These are phyloP conservation scores for Fomes fomentarius DNA, from an alignment of 1,284 basidiomycete species.

Conservation along the genomic window DNA sequence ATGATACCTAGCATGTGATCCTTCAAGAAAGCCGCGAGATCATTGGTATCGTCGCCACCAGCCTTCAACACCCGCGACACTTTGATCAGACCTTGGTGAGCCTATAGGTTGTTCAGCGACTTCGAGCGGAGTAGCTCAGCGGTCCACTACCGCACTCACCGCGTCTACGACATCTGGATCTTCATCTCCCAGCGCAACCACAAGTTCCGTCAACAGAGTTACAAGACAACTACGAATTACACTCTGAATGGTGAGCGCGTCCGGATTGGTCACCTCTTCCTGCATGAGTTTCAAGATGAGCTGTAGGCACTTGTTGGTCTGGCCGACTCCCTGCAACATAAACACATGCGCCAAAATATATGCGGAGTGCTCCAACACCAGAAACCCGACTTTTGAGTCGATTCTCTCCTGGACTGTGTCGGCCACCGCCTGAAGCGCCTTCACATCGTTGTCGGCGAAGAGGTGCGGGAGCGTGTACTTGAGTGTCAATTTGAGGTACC, in stretches of 20 bases:
- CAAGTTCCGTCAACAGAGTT: constrained; percentile 73
- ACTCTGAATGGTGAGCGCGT: constrained; percentile 50
- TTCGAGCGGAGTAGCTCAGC: too few relatives aligned
- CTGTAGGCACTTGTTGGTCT: constrained; percentile 58
- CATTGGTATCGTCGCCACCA: constrained; percentile 25
- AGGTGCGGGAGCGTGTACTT: constrained; percentile 71
- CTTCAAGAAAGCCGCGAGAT: constrained; percentile 62
- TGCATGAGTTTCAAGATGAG: constrained; percentile 64
- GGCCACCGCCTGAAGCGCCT: constrained; percentile 46
- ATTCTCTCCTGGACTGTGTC: constrained; percentile 47
- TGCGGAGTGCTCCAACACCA: constrained; percentile 66
- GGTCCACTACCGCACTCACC: constrained; percentile 39
- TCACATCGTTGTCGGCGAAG: constrained; percentile 62
- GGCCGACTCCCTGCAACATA: constrained; percentile 54
- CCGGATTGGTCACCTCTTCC: constrained; percentile 36
- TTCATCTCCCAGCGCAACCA: constrained; percentile 75
- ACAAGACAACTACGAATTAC: constrained; percentile 70
- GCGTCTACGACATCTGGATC: constrained; percentile 45
- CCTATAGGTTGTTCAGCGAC: too few relatives aligned
- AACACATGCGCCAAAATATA: constrained; percentile 78
- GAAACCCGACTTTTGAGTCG: constrained; percentile 47
- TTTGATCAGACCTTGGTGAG: constrained; percentile 63
- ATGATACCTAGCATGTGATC: constrained; percentile 82
- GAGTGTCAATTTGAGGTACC: constrained; percentile 74
- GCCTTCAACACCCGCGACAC: constrained; percentile 46